phyloP scores from a whole-genome alignment of 2,329 filamentous ascomycete genomes.

The Colletotrichum sp. region DNA sequence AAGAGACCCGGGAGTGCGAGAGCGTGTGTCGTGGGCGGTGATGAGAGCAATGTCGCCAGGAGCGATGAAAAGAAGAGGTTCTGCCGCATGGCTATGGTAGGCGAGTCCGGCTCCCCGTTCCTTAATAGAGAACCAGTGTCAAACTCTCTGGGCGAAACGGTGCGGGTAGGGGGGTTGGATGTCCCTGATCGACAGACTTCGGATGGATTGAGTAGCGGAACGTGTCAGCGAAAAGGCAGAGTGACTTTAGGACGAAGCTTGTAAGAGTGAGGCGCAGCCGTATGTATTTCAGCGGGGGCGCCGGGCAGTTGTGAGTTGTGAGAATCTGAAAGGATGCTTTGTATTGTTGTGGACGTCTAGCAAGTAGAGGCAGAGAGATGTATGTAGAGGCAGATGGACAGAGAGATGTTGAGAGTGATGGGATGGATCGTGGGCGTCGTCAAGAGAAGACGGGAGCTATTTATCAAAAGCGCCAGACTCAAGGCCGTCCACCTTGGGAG shows the following conservation, averaged over 20 bases:
- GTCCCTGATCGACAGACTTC: conserved; percentile 17
- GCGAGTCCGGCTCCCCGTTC: conserved; percentile 16
- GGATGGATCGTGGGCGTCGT: not conserved
- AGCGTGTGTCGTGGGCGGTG: not conserved
- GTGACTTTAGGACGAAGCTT: conserved; percentile 4
- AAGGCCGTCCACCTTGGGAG: not conserved
- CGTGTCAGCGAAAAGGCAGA: conserved; percentile 11
- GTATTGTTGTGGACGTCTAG: not conserved
- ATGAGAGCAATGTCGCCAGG: conserved; percentile 11
- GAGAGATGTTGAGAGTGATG: not conserved
- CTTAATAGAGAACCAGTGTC: conserved; percentile 10
- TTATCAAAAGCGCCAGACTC: not conserved
- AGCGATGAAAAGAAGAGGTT: conserved; percentile 13
- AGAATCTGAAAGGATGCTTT: not conserved
- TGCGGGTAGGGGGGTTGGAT: not conserved
- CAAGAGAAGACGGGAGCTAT: not conserved
- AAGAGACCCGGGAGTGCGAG: conserved; percentile 1
- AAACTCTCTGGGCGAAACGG: conserved; percentile 11
- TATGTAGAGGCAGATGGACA: not conserved
- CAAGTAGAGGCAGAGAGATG: not conserved
- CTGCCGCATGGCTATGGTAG: not conserved
- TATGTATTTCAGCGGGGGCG: not conserved
- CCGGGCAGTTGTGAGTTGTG: not conserved
- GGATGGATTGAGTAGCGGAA: conserved; percentile 11
- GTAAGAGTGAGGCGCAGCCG: not conserved